Evolutionary conservation across 441 rosid genomes (phyloP).

Genomic region (Euphorbia celastroides): DNA sequence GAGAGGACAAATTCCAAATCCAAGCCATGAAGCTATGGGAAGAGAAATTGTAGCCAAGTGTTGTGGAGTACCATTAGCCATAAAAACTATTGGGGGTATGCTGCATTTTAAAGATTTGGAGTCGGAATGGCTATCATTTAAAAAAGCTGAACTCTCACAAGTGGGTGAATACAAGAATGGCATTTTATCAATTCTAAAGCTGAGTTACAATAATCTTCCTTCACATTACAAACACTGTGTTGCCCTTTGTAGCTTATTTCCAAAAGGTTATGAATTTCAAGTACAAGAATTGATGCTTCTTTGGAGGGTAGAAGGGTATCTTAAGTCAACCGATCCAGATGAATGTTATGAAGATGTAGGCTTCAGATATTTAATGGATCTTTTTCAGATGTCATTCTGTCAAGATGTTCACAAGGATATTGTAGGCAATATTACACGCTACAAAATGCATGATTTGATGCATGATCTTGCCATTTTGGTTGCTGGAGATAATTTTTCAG

Average conservation of each 20-base stretch:
- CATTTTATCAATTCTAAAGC: conserved; percentile 4
- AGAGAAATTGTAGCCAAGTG: conserved; percentile 13
- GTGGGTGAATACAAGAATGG: background rate
- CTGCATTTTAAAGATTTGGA: background rate
- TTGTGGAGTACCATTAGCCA: conserved; percentile 28
- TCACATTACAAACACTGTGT: background rate
- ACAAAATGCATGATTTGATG: conserved; percentile 23
- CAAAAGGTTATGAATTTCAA: conserved; percentile 1
- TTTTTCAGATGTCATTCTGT: conserved; percentile 21
- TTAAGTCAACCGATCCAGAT: no score
- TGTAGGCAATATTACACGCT: conserved; percentile 3
- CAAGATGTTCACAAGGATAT: conserved; percentile 19
- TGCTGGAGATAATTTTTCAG: background rate
- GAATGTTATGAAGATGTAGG: conserved; percentile 22
- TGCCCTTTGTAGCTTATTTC: background rate
- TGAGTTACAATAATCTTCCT: background rate
- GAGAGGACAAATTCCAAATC: background rate
- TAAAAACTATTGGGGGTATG: conserved; percentile 23
- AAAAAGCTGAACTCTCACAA: conserved; percentile 14
- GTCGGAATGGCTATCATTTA: background rate
- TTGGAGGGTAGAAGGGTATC: no score
- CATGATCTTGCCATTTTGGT: conserved; percentile 18
- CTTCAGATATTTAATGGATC: background rate
- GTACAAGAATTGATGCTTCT: background rate
- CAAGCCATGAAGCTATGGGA: background rate